Evolutionary conservation across 768 basidiomycete species (phyloP), one percentile per base, ranked within the genome.

Genomic region (Kwoniella europaea): DNA sequence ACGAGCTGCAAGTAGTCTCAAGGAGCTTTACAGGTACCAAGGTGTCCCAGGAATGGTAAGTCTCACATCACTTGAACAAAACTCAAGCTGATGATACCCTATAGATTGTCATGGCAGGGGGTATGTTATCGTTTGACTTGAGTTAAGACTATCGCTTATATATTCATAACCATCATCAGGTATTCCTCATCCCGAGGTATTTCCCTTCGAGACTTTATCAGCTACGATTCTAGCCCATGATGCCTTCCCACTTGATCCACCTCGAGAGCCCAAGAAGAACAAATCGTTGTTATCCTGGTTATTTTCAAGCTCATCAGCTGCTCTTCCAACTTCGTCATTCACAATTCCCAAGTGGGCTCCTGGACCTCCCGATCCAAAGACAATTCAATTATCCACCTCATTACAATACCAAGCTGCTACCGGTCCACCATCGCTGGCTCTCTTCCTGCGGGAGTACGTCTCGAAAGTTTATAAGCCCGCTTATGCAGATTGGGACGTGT

Each of bases 341-440:
- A 85, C 85, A 18, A 84, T 94, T 61, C 89, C 88, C 7, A 93
- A 92, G 83, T 91, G 87, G 60, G 80, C 78, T 44, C 80, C 89
- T 3, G 81, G 10, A 82, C 86, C 18, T 78, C 82, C 13, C 86
- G 81, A 12, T 82, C 86, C 18, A 79, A 82, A 15, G 86, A 87
- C 58, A 2, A 72, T 92, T 24, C 90, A 91, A 78, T 85, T 94
- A 3, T 86, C 88, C 0, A 85, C 83, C 15, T 86, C 89, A 16
- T 86, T 95, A 24, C 93, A 95, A 81, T 95, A 94, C 75, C 87
- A 88, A 75, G 74, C 77, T 20, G 87, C 87, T 71, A 82, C 85
- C 2, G 92, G 92, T 10, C 79, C 90, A 16, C 86, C 88, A 0
- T 86, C 88, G 35, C 85, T 92, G 0, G 86, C 87, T 61, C 78